These are phyloP conservation scores for Pyrus bretschneideri DNA, from an alignment of 306 rosid genomes.

Conservation along the genomic window DNA sequence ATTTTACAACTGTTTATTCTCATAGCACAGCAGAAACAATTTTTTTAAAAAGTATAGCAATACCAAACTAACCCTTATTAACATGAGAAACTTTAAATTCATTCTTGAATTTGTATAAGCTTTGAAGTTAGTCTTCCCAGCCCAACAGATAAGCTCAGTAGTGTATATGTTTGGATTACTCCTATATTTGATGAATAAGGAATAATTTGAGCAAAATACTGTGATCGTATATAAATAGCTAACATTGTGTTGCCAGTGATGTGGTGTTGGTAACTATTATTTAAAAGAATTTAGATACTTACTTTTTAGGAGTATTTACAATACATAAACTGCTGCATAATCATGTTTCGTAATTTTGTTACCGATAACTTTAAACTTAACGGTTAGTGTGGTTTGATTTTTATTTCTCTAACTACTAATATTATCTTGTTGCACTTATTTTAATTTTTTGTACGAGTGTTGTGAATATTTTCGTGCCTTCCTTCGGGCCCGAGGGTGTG, in stretches of 20 bases:
- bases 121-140: neutral
- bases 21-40: too few relatives aligned
- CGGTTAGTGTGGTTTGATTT: too few relatives aligned
- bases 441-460: neutral
- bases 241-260: neutral
- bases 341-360: neutral
- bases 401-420: neutral
- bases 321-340: neutral
- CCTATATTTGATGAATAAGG: neutral
- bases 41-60: too few relatives aligned
- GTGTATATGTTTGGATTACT: neutral
- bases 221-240: neutral
- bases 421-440: neutral
- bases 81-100: neutral
- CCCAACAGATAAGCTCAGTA: neutral
- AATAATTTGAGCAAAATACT: neutral
- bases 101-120: neutral
- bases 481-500: constrained; percentile 9
- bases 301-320: neutral
- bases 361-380: neutral
- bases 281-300: neutral
- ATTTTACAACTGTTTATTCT: too few relatives aligned
- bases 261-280: neutral
- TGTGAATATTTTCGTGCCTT: neutral
- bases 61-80: neutral